Conservation (phyloP, 2,329 filamentous ascomycete species). For the Colletotrichum sp. region DNA sequence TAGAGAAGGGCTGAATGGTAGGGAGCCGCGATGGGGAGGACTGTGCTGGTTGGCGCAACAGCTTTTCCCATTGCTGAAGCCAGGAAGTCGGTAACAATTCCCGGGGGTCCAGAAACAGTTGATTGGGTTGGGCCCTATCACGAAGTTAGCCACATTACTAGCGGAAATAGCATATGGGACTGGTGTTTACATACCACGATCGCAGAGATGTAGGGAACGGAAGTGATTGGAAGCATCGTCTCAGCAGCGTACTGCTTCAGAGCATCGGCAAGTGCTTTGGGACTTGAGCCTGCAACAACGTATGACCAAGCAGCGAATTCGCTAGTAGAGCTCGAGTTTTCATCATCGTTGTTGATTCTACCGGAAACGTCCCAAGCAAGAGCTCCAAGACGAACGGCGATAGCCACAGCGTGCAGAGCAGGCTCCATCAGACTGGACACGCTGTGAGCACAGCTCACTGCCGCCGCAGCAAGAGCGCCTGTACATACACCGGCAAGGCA, state of each 20-base stretch:
- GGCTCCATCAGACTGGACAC: not conserved
- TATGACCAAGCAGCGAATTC: not conserved
- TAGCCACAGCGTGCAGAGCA: not conserved
- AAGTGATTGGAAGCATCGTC: not conserved
- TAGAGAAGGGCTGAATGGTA: not conserved
- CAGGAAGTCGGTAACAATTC: not conserved
- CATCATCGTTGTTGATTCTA: not conserved
- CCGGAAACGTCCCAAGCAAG: not conserved
- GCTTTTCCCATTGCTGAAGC: not conserved
- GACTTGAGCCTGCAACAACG: not conserved
- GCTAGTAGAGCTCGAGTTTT: not conserved
- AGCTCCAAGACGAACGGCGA: not conserved
- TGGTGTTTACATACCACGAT: not conserved
- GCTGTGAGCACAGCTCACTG: conserved; percentile 1
- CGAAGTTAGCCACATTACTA: not conserved
- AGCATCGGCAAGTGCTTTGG: not conserved
- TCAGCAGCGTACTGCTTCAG: not conserved
- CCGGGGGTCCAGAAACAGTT: not conserved
- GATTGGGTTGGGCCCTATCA: not conserved
- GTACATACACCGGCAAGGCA: not conserved
- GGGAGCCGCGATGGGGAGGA: not conserved
- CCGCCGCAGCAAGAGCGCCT: not conserved
- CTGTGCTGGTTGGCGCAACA: not conserved
- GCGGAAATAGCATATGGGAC: not conserved
- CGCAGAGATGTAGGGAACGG: not conserved